Conservation (phyloP, 108 stramenopile species). For the Pseudonitzschia pungens region DNA sequence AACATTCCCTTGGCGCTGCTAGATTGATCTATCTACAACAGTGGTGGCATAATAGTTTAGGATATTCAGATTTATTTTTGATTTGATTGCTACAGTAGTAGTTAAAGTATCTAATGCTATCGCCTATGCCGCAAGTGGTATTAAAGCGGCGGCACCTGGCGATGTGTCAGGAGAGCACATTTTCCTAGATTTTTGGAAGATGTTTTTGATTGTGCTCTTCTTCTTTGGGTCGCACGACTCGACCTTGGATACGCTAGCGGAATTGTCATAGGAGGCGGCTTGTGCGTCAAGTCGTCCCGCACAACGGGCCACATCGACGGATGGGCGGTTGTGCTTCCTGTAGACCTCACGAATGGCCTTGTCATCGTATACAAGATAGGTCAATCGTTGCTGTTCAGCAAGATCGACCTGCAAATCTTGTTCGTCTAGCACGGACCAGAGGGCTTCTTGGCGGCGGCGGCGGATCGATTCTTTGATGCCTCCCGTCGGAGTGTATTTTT, state of each 20-base stretch:
- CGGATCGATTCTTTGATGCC: not conserved
- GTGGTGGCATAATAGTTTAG: no score
- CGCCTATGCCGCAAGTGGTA: no score
- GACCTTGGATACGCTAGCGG: not conserved
- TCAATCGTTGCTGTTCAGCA: not conserved
- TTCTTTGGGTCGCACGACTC: not conserved
- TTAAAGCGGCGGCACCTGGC: no score
- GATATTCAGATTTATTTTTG: no score
- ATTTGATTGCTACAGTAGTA: no score
- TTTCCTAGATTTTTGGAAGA: no score
- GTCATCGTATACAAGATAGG: not conserved
- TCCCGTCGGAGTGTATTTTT: not conserved
- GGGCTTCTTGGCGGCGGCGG: not conserved
- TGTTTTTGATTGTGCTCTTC: not conserved
- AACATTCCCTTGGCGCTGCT: no score
- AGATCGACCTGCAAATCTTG: slow-evolving; percentile 4
- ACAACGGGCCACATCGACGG: not conserved
- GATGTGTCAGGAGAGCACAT: no score
- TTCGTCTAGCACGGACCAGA: slow-evolving; percentile 9
- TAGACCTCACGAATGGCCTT: not conserved
- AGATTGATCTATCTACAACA: no score
- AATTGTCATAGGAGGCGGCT: not conserved
- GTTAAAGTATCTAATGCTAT: no score
- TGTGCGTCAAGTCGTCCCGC: not conserved
- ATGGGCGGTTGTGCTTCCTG: not conserved